Percentiles rank a stretch among this genome's conserved stretches.
Conservation (phyloP, 1,284 basidiomycete genomes). For the Phylloboletellus chloephorus region DNA sequence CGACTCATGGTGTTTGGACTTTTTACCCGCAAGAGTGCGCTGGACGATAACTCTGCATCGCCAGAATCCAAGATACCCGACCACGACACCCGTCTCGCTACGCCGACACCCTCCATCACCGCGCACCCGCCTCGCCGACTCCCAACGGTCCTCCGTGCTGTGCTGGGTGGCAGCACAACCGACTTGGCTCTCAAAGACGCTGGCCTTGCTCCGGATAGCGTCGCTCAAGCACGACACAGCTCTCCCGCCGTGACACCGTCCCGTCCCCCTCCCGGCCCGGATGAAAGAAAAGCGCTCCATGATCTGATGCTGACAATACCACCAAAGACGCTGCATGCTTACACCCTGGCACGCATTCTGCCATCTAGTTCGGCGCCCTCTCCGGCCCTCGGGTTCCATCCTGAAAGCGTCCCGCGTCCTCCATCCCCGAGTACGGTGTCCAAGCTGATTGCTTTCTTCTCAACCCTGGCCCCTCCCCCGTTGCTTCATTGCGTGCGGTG, state of each 20-base stretch:
- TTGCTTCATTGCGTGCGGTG: conserved; percentile 67
- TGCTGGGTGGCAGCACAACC: conserved; percentile 22
- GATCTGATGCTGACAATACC: conserved; percentile 55
- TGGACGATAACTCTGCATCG: conserved; percentile 12
- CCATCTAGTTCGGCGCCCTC: conserved; percentile 11
- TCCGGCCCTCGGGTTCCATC: not conserved
- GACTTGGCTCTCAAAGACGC: conserved; percentile 14
- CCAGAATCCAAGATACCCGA: conserved; percentile 9
- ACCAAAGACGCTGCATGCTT: conserved; percentile 58
- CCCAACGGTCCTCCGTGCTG: conserved; percentile 22
- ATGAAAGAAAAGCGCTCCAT: conserved; percentile 36
- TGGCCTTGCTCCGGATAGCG: conserved; percentile 7
- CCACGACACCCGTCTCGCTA: conserved; percentile 39
- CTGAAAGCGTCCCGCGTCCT: conserved; percentile 19
- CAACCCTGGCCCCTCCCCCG: conserved; percentile 56
- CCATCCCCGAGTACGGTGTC: conserved; percentile 33
- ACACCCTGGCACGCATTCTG: conserved; percentile 49
- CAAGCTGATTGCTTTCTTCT: conserved; percentile 51
- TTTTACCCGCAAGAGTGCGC: conserved; percentile 38
- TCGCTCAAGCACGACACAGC: conserved; percentile 9
- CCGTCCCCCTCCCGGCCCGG: conserved; percentile 16
- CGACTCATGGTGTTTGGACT: conserved; percentile 47
- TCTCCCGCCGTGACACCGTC: conserved; percentile 21
- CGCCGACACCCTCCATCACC: conserved; percentile 47
- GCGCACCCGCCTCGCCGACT: conserved; percentile 29